A percentile compares a stretch with the other conserved stretches of the same genome.
phyloP scores from a whole-genome alignment of 768 basidiomycete genomes.

The Cyathus striatus region DNA sequence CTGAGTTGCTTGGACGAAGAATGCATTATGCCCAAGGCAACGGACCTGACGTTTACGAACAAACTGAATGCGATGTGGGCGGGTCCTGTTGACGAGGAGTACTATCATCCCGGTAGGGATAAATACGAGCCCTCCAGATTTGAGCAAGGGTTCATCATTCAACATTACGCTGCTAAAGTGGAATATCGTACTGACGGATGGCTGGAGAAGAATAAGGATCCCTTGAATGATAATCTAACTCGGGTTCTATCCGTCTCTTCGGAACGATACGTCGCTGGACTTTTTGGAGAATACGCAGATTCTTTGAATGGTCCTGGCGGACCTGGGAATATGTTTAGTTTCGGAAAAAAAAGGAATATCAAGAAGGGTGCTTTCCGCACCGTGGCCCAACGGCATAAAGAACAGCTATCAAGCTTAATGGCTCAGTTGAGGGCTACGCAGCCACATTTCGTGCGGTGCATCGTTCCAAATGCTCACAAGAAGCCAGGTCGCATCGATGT shows the following conservation, averaged over 20 bases:
- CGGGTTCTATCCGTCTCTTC: slow-evolving; percentile 80
- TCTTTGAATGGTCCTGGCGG: slow-evolving; percentile 26
- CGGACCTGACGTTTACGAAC: slow-evolving; percentile 90
- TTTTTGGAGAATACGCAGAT: slow-evolving; percentile 82
- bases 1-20: slow-evolving; percentile 94
- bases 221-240: slow-evolving; percentile 92
- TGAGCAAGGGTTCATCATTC: slow-evolving; percentile 90
- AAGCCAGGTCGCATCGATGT: slow-evolving; percentile 89
- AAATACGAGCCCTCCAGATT: slow-evolving; percentile 89
- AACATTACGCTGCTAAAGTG: slow-evolving; percentile 95
- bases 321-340: slow-evolving; percentile 31
- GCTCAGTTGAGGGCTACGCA: slow-evolving; percentile 87
- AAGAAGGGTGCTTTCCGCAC: slow-evolving; percentile 98
- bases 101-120: slow-evolving; percentile 64
- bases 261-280: slow-evolving; percentile 72
- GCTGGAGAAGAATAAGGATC: slow-evolving; percentile 99
- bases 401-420: slow-evolving; percentile 92
- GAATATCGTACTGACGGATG: slow-evolving; percentile 95
- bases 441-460: slow-evolving; percentile 97
- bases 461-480: slow-evolving; percentile 91
- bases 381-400: slow-evolving; percentile 91
- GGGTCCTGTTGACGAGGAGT: slow-evolving; percentile 40
- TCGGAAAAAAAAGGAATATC: slow-evolving; percentile 65
- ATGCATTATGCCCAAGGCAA: slow-evolving; percentile 99
- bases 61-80: slow-evolving; percentile 85